Percentiles rank a stretch among this genome's conserved stretches.
phyloP scores from a whole-genome alignment of 371 early-diverging fungal genomes.

The Mucor piriformis region DNA sequence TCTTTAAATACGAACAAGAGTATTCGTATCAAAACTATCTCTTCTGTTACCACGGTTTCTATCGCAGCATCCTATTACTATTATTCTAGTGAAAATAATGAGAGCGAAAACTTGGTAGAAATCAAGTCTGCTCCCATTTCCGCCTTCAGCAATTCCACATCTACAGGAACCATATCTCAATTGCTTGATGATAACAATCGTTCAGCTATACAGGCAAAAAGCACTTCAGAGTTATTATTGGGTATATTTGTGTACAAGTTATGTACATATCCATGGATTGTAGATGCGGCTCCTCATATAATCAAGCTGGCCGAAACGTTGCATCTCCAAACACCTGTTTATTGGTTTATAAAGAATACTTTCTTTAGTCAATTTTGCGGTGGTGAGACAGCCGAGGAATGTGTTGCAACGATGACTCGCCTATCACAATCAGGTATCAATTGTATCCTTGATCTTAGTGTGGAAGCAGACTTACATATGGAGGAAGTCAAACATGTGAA shows the following conservation, averaged over 20 bases:
- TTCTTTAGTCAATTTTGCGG: conserved; percentile 94
- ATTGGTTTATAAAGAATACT: conserved; percentile 79
- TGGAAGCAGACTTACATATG: conserved; percentile 80
- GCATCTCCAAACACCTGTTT: conserved; percentile 56
- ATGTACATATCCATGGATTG: conserved; percentile 45
- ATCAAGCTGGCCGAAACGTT: conserved; percentile 59
- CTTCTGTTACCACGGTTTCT: conserved; percentile 6
- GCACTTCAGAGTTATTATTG: conserved; percentile 36
- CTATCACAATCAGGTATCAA: conserved; percentile 71
- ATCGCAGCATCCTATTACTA: conserved; percentile 6
- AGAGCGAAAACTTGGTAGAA: neutral
- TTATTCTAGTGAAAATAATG: neutral
- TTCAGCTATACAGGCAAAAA: conserved; percentile 58
- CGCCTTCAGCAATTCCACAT: conserved; percentile 35
- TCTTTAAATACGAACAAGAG: neutral
- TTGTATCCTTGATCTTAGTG: conserved; percentile 83
- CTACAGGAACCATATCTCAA: conserved; percentile 29
- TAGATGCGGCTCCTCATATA: conserved; percentile 50
- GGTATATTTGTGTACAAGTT: conserved; percentile 41
- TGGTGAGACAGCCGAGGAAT: conserved; percentile 84
- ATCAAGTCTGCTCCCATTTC: conserved; percentile 24
- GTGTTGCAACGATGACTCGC: conserved; percentile 73
- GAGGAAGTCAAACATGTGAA: conserved; percentile 35
- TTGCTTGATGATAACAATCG: conserved; percentile 45
- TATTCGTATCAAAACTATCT: neutral